These are phyloP conservation scores for Cladosporium sphaerospermum DNA, from an alignment of 2,329 filamentous ascomycete species.

Conservation along the genomic window DNA sequence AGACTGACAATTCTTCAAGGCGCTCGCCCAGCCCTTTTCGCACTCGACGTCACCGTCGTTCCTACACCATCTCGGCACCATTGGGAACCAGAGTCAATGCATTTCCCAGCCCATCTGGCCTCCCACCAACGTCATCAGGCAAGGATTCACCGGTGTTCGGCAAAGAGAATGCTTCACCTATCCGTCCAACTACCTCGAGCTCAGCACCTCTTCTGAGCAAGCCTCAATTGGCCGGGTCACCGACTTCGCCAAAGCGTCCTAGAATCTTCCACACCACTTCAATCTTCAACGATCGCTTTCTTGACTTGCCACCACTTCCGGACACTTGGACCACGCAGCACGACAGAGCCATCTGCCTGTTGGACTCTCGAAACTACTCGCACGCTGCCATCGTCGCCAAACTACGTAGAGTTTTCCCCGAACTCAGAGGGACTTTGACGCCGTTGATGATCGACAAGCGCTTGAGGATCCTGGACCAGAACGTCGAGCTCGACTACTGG, in stretches of 20 bases:
- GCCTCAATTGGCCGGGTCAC: not conserved
- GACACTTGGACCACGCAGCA: constrained; percentile 24
- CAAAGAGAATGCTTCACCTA: constrained; percentile 9
- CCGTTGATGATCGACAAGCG: constrained; percentile 30
- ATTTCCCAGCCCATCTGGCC: constrained; percentile 4
- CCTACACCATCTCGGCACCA: constrained; percentile 10
- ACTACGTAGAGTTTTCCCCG: constrained; percentile 26
- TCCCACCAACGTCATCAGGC: constrained; percentile 6
- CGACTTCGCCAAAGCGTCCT: not conserved
- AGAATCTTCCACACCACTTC: constrained; percentile 12
- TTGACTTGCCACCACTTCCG: constrained; percentile 26
- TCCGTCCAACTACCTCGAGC: constrained; percentile 1
- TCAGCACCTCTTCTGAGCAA: constrained; percentile 1
- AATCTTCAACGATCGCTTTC: constrained; percentile 20
- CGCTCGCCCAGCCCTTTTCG: constrained; percentile 1
- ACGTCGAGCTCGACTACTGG: constrained; percentile 29
- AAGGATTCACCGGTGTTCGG: not conserved
- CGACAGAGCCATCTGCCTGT: constrained; percentile 31
- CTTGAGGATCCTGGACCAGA: constrained; percentile 30
- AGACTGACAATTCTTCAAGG: not conserved
- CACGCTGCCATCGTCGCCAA: constrained; percentile 25
- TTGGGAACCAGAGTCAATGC: constrained; percentile 7
- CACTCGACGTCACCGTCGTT: constrained; percentile 7
- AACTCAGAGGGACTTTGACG: constrained; percentile 25
- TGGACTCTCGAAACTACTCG: constrained; percentile 27